Percentiles rank a stretch among this genome's conserved stretches.
Conservation (phyloP, 1,284 basidiomycete genomes). For the Pseudozyma tsukubaensis region DNA sequence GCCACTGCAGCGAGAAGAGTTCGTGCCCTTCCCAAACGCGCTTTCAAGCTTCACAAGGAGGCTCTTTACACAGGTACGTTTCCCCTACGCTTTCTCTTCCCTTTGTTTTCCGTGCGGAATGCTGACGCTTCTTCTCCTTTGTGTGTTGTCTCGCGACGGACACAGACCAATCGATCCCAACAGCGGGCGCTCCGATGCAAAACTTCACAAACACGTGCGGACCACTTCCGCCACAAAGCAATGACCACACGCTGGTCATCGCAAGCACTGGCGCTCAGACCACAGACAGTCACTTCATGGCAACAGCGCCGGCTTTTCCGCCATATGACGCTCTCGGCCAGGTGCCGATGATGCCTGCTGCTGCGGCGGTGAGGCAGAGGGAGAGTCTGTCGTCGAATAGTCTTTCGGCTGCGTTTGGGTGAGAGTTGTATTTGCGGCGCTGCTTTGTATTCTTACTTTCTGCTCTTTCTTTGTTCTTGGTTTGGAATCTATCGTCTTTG, state of each 20-base stretch:
- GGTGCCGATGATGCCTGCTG: slow-evolving; percentile 9
- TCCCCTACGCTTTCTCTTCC: neutral
- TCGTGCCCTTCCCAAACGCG: slow-evolving; percentile 29
- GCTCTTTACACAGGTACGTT: slow-evolving; percentile 17
- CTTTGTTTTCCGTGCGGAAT: neutral
- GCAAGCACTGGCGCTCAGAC: slow-evolving; percentile 16
- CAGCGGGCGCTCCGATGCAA: neutral
- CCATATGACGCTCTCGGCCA: slow-evolving; percentile 28
- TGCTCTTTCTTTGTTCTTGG: slow-evolving; percentile 17
- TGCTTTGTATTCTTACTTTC: slow-evolving; percentile 16
- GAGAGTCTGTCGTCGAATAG: slow-evolving; percentile 32
- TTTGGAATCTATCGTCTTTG: slow-evolving; percentile 15
- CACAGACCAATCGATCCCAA: neutral
- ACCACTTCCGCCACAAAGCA: slow-evolving; percentile 1
- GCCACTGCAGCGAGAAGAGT: slow-evolving; percentile 21
- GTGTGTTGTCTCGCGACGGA: slow-evolving; percentile 2
- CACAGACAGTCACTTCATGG: neutral
- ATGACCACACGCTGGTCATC: slow-evolving; percentile 9
- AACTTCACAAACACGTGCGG: slow-evolving; percentile 16
- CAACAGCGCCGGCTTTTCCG: slow-evolving; percentile 1
- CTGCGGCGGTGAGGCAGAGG: neutral
- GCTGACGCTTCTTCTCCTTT: neutral
- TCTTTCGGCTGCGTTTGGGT: slow-evolving; percentile 38
- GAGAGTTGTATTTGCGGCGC: neutral
- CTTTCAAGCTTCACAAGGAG: slow-evolving; percentile 9